Evolutionary conservation across 345 rosid genomes (phyloP), one percentile per base, ranked within the genome.

Genomic region (Syzygium aqueum): DNA sequence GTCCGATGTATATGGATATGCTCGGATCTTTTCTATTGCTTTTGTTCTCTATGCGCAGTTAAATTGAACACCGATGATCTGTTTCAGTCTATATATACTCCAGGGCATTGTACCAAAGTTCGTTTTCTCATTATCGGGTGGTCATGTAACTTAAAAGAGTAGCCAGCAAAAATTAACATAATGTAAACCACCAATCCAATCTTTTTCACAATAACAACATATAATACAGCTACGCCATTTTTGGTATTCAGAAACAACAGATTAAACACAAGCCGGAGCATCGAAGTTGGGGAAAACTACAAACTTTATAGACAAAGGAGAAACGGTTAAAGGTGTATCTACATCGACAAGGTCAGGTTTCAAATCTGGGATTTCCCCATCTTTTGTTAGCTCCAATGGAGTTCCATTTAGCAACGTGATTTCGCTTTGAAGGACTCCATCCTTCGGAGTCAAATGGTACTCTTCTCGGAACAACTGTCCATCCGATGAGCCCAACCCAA

Each of bases 371-470:
- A 98, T 94, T 89, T 91, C 90, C 85, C 95, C 94, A 21, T 90
- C 86, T 85, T 28, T 88, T 1, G 97, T 90, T 13, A 91, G 94
- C 90, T 91, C 87, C 77, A 98, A 61, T 23, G 97, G 98, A 84
- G 91, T 85, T 77, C 98, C 99, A 30, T 98, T 98, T 40, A 98
- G 92, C 85, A 96, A 77, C 96, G 94, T 91, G 53, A 94, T 93
- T 87, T 89, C 91, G 92, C 99, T 96, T 73, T 61, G 90, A 49
- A 98, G 87, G 77, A 91, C 53, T 17, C 97, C 93, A 22, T 94
- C 92, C 90, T 95, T 90, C 0, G 99, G 95, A 88, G 97, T 96
- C 78, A 98, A 91, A 92, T 96, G 98, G 89, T 98, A 98, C 91
- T 98, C 99, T 90, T 98, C 98, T 90, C 99, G 91, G 85, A 84